These are phyloP conservation scores for Ensete glaucum DNA, from an alignment of 176 grass and related monocot species.

Conservation along the genomic window DNA sequence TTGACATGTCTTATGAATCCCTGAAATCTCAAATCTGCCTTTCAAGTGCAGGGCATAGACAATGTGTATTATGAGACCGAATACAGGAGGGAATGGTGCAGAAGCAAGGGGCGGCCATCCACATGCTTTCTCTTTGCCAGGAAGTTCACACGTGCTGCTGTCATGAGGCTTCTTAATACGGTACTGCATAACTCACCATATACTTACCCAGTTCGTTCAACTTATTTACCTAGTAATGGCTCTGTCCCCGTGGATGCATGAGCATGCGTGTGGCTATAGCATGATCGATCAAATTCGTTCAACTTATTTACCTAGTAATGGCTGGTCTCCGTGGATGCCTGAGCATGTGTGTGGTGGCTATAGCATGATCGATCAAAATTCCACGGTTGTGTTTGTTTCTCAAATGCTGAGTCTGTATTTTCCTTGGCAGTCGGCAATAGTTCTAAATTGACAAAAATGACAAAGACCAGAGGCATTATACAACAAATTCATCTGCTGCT, in stretches of 20 bases:
- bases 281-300: not conserved
- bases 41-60: constrained; percentile 62
- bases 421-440: constrained; percentile 1
- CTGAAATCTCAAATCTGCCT: constrained; percentile 14
- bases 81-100: constrained; percentile 91
- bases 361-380: not conserved
- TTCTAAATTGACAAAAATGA: constrained; percentile 12
- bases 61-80: constrained; percentile 93
- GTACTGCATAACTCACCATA: constrained; percentile 18
- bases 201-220: not conserved
- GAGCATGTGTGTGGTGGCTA: not conserved
- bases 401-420: not conserved
- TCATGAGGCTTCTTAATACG: constrained; percentile 63
- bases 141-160: constrained; percentile 81
- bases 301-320: too few species aligned
- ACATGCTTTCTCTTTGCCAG: constrained; percentile 95
- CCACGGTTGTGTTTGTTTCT: not conserved
- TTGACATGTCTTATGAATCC: constrained; percentile 10
- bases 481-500: not conserved
- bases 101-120: constrained; percentile 57
- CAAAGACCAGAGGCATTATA: not conserved
- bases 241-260: too few species aligned
- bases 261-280: not conserved
- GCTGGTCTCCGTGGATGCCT: too few species aligned
- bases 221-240: too few species aligned